Evolutionary conservation across 306 rosid species (phyloP).

Genomic region (Castanea sativa): DNA sequence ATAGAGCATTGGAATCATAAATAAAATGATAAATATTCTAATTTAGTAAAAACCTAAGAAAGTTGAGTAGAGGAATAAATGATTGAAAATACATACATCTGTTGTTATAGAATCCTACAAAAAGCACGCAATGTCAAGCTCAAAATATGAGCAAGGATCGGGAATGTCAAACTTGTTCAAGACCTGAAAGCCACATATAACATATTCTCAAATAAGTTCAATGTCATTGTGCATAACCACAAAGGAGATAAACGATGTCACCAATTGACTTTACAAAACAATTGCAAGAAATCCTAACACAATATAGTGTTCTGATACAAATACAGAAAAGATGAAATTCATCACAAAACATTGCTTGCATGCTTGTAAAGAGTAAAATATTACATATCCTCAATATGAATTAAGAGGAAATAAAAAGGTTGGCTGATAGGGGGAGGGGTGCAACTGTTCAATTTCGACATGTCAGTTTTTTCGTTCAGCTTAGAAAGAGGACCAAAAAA

Average conservation of each 20-base stretch:
- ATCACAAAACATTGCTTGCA: not conserved
- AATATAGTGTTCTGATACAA: not conserved
- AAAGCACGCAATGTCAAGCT: conserved; percentile 64
- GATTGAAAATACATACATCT: conserved; percentile 39
- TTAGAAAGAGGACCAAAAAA: no score
- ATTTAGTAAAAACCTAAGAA: not conserved
- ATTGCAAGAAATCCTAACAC: not conserved
- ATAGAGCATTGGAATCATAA: not conserved
- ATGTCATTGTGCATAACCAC: not conserved
- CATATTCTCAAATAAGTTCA: not conserved
- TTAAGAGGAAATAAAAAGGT: not conserved
- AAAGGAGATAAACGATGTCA: not conserved
- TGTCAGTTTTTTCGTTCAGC: no score
- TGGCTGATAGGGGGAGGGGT: no score
- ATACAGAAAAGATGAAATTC: not conserved
- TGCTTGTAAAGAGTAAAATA: not conserved
- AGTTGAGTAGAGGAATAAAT: not conserved
- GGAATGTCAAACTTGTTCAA: conserved; percentile 79
- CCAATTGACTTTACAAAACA: not conserved
- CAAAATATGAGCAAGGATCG: conserved; percentile 91
- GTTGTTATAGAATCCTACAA: conserved; percentile 31
- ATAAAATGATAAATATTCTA: not conserved
- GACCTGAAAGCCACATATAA: conserved; percentile 52
- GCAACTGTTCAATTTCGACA: no score
- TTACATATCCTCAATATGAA: not conserved